Percentiles rank a stretch among this genome's conserved stretches.
phyloP scores from a whole-genome alignment of 495 filamentous ascomycete genomes.

The Hypomontagnella monticulosa region DNA sequence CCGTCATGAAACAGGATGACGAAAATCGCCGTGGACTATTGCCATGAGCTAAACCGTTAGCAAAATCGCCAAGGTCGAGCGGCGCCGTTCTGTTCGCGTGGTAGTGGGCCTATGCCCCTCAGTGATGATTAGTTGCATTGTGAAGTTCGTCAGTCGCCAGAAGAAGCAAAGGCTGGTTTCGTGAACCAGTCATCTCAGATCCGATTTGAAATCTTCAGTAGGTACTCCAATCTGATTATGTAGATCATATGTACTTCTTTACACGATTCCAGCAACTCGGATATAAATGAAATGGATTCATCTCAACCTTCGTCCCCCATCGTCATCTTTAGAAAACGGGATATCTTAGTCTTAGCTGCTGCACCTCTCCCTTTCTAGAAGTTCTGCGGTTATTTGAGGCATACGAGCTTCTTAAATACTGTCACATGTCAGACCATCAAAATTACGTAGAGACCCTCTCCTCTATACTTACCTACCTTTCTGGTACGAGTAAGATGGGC shows the following conservation, averaged over 20 bases:
- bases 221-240: conserved; percentile 13
- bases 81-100: conserved; percentile 33
- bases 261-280: conserved; percentile 5
- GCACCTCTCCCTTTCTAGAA: not conserved
- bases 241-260: conserved; percentile 18
- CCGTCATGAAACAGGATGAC: conserved; percentile 32
- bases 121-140: conserved; percentile 30
- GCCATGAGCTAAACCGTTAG: conserved; percentile 31
- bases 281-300: conserved; percentile 11
- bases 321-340: not conserved
- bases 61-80: conserved; percentile 29
- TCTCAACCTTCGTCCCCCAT: not conserved
- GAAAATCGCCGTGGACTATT: conserved; percentile 31
- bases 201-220: conserved; percentile 22
- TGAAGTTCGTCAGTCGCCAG: conserved; percentile 26
- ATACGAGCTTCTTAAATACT: not conserved
- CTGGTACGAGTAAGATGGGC: conserved; percentile 24
- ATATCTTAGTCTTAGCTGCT: not conserved
- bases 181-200: conserved; percentile 20
- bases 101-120: conserved; percentile 30
- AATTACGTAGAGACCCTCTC: conserved; percentile 5
- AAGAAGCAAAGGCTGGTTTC: conserved; percentile 28
- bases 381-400: not conserved
- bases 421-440: conserved; percentile 36
- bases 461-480: conserved; percentile 1